Percentiles rank a stretch among this genome's conserved stretches.
These are phyloP conservation scores for Liquidambar formosana DNA, from an alignment of 164 flowering plant species.

Conservation along the genomic window DNA sequence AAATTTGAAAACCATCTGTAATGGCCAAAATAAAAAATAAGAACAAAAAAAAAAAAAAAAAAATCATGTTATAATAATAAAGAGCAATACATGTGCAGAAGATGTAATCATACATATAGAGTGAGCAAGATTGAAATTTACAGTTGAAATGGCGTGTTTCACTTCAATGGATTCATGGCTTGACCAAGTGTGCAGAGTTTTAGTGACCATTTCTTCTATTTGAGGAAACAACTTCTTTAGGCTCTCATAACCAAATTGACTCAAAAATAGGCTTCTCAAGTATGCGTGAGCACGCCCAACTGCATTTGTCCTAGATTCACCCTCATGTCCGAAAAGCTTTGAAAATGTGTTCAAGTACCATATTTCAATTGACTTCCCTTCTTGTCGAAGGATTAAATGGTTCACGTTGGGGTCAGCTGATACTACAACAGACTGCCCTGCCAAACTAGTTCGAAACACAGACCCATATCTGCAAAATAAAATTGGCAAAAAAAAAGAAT, in stretches of 20 bases:
- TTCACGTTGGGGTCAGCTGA: conserved; percentile 37
- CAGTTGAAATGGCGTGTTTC: conserved; percentile 1
- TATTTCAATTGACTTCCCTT: conserved; percentile 34
- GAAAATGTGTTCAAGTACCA: conserved; percentile 35
- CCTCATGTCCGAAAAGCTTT: conserved; percentile 16
- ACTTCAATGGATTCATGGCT: too few relatives aligned
- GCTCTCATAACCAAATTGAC: conserved; percentile 22
- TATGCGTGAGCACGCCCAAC: conserved; percentile 24
- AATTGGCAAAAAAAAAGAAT: not conserved
- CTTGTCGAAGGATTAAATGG: conserved; percentile 35
- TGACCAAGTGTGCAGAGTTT: conserved; percentile 3
- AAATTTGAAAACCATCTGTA: not conserved
- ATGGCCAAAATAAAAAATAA: too few relatives aligned
- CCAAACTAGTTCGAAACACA: conserved; percentile 30
- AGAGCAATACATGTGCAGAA: not conserved
- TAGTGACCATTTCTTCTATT: not conserved
- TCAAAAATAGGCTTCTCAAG: conserved; percentile 18
- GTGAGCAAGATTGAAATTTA: too few relatives aligned
- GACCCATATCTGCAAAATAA: conserved; percentile 27
- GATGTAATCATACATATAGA: too few relatives aligned
- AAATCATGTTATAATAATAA: too few relatives aligned
- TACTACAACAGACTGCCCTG: conserved; percentile 25
- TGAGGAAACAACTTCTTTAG: conserved; percentile 18
- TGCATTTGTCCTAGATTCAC: not conserved
- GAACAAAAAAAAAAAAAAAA: too few relatives aligned